Conservation (phyloP, 768 basidiomycete species). For the Boletus fagicola region DNA sequence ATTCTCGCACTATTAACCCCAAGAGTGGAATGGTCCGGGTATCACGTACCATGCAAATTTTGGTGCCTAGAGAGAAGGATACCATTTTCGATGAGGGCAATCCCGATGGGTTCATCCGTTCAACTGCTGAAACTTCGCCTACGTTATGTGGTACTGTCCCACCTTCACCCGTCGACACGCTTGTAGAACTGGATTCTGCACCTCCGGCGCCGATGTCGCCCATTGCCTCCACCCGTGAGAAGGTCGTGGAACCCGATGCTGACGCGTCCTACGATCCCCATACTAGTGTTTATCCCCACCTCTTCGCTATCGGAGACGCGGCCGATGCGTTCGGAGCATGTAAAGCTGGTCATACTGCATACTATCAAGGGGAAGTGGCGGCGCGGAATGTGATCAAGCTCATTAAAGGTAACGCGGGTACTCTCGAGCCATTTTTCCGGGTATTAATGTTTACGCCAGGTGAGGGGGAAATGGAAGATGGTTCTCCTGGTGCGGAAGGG, state of each 20-base stretch:
- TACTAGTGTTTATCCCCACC: slow-evolving; percentile 40
- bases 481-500: background rate
- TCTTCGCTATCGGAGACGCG: slow-evolving; percentile 63
- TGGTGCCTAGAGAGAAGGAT: background rate
- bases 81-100: background rate
- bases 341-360: slow-evolving; percentile 57
- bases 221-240: background rate
- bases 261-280: slow-evolving; percentile 23
- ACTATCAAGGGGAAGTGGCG: slow-evolving; percentile 51
- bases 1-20: slow-evolving; percentile 40
- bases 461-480: background rate
- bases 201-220: background rate
- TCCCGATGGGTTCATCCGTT: background rate
- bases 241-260: background rate
- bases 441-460: background rate
- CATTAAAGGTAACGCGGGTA: slow-evolving; percentile 26
- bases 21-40: slow-evolving; percentile 44
- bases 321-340: slow-evolving; percentile 66
- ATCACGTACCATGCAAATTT: slow-evolving; percentile 51
- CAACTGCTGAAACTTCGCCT: slow-evolving; percentile 4
- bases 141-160: slow-evolving; percentile 4
- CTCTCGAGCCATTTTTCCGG: background rate
- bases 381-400: slow-evolving; percentile 53
- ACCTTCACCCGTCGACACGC: slow-evolving; percentile 12
- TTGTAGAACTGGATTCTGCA: slow-evolving; percentile 2